phyloP scores from a whole-genome alignment of 2,329 filamentous ascomycete species.

The Colletotrichum sp. region DNA sequence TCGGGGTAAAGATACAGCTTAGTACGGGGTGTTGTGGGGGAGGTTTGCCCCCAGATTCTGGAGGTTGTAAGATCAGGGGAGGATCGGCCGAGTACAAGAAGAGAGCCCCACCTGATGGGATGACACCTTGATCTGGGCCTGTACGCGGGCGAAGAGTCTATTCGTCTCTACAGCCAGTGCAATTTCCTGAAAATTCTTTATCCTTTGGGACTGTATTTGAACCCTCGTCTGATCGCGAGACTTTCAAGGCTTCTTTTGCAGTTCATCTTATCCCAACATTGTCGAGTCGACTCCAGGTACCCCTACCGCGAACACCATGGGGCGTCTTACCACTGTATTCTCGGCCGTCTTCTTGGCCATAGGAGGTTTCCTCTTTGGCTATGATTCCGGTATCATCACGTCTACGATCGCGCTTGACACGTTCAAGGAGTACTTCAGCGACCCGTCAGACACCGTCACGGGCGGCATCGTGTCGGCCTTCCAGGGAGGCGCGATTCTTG shows the following conservation, averaged over 20 bases:
- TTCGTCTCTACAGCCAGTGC: background rate
- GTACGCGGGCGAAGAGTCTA: background rate
- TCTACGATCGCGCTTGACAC: constrained; percentile 28
- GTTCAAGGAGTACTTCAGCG: constrained; percentile 45
- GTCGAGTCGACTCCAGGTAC: background rate
- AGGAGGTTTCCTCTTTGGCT: constrained; percentile 42
- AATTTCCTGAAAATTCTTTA: background rate
- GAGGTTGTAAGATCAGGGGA: background rate
- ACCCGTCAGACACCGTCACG: constrained; percentile 31
- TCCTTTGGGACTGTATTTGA: background rate
- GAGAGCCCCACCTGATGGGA: constrained; percentile 1
- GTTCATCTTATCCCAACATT: background rate
- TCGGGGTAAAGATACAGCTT: constrained; percentile 9
- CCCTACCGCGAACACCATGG: constrained; percentile 15
- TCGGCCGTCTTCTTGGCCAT: constrained; percentile 29
- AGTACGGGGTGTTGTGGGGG: background rate
- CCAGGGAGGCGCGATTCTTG: constrained; percentile 30
- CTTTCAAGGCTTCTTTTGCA: background rate
- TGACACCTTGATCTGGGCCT: background rate
- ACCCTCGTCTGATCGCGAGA: background rate
- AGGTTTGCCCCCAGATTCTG: background rate
- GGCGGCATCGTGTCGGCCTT: constrained; percentile 32
- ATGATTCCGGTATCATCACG: constrained; percentile 53
- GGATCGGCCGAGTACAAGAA: background rate
- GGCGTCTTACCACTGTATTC: constrained; percentile 3